Evolutionary conservation across 176 grass and related monocot genomes (phyloP).

Genomic region (Triticum monococcum): DNA sequence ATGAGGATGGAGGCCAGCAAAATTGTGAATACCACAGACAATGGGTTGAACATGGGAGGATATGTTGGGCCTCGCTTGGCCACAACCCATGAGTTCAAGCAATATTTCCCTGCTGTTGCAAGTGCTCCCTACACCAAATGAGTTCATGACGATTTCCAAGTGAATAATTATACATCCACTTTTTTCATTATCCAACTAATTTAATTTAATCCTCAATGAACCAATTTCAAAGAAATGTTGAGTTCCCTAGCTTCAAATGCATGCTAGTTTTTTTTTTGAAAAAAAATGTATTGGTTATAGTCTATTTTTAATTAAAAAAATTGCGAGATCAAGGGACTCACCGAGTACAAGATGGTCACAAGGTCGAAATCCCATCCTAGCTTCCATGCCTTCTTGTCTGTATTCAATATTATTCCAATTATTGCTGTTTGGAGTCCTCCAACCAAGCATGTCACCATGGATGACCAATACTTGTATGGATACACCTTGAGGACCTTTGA

Average conservation of each 20-base stretch:
- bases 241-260: neutral
- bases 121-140: conserved; percentile 40
- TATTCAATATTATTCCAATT: conserved; percentile 44
- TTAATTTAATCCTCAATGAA: too few species aligned
- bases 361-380: conserved; percentile 59
- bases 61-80: conserved; percentile 49
- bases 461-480: conserved; percentile 65
- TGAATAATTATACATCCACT: neutral
- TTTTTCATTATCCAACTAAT: neutral
- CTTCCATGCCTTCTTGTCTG: conserved; percentile 40
- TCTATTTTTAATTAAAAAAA: too few species aligned
- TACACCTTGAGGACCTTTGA: conserved; percentile 59
- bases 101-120: conserved; percentile 45
- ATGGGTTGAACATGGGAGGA: conserved; percentile 54
- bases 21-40: conserved; percentile 48
- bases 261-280: neutral
- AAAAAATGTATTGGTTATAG: neutral
- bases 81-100: conserved; percentile 55
- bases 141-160: too few species aligned
- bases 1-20: conserved; percentile 36
- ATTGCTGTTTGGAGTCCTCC: conserved; percentile 54
- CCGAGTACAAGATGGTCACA: conserved; percentile 43
- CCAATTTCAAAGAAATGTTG: too few species aligned
- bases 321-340: conserved; percentile 4
- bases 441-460: conserved; percentile 52